These are phyloP conservation scores for Mucor plumbeus DNA, from an alignment of 371 early-diverging fungal genomes.

Conservation along the genomic window DNA sequence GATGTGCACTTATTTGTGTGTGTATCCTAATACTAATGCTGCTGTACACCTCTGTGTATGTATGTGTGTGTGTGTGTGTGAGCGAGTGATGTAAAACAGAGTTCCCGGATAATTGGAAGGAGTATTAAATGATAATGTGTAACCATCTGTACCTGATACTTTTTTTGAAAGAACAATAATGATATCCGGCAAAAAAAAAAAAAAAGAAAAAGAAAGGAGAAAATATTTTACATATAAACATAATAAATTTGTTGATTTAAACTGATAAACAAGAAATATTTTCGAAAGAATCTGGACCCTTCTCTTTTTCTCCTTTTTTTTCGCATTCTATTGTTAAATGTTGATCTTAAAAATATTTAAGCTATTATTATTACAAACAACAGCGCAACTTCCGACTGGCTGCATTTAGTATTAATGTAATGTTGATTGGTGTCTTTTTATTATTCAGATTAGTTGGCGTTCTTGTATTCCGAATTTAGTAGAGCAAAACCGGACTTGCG, in stretches of 20 bases:
- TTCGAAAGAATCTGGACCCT: slow-evolving; percentile 8
- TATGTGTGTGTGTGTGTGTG: neutral
- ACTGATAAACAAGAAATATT: neutral
- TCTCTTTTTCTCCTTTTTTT: neutral
- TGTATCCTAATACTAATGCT: too few species aligned
- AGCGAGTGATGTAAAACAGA: neutral
- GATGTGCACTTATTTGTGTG: too few species aligned
- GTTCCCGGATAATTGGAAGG: slow-evolving; percentile 1
- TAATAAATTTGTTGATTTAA: too few species aligned
- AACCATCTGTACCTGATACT: slow-evolving; percentile 5
- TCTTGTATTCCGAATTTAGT: slow-evolving; percentile 3
- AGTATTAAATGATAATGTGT: neutral
- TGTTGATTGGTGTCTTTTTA: neutral
- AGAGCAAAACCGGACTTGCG: slow-evolving; percentile 15
- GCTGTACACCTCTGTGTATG: neutral
- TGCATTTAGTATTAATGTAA: neutral
- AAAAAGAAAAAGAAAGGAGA: neutral
- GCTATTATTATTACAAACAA: neutral
- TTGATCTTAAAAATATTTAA: slow-evolving; percentile 3
- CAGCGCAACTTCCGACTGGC: slow-evolving; percentile 9
- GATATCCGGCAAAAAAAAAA: neutral
- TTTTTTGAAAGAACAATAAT: slow-evolving; percentile 10
- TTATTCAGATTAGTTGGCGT: neutral
- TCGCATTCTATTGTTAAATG: slow-evolving; percentile 9
- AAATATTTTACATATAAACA: neutral